Conservation (phyloP, 148 eudicot species). For the Dianthus caryophyllus region DNA sequence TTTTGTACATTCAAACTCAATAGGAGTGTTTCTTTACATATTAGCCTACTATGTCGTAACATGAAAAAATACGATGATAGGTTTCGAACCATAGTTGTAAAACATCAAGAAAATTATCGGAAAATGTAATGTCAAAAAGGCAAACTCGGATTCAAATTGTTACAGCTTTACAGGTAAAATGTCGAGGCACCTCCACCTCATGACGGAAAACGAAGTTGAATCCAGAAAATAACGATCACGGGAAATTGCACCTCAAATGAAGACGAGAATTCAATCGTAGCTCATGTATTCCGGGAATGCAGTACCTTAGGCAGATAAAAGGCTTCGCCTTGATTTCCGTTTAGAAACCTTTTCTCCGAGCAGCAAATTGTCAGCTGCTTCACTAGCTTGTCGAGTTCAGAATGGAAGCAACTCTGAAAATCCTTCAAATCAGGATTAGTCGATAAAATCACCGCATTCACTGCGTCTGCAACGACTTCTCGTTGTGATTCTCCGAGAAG, state of each 20-base stretch:
- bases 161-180: conserved; percentile 29
- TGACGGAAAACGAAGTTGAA: neutral
- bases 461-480: conserved; percentile 64
- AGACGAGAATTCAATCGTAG: conserved; percentile 15
- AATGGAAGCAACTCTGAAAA: conserved; percentile 32
- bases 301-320: conserved; percentile 58
- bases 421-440: conserved; percentile 53
- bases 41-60: conserved; percentile 11
- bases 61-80: neutral
- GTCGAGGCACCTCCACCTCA: neutral
- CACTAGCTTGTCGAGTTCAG: conserved; percentile 70
- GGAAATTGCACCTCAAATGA: neutral
- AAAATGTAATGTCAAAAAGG: conserved; percentile 1
- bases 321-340: conserved; percentile 86
- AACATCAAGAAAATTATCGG: no score
- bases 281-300: conserved; percentile 34
- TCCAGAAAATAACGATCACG: neutral
- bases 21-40: conserved; percentile 15
- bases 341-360: conserved; percentile 66
- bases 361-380: conserved; percentile 76
- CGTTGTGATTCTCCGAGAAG: conserved; percentile 63
- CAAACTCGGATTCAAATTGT: conserved; percentile 5
- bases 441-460: conserved; percentile 69
- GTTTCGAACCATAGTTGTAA: neutral
- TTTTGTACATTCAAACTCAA: neutral